Base-by-base conservation (phyloP, 345 rosid species). In the Hibiscus trionum region DNA sequence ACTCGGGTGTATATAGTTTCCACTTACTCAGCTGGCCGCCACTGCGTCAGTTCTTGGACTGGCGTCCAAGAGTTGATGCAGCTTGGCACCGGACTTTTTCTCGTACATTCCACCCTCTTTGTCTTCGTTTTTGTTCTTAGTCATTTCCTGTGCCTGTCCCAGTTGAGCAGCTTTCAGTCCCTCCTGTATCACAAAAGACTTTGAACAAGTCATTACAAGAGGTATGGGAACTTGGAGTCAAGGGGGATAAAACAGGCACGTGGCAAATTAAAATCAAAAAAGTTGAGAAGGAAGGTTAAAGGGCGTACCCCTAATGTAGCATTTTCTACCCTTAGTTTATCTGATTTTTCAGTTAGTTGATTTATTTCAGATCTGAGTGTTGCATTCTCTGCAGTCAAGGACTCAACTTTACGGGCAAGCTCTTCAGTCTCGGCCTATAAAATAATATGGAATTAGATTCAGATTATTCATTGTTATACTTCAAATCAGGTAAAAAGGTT, bases 381-480 rank as follows among this genome's bases (percentile, higher is more conserved):
- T 79, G 75, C 65, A 77, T 92, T 92, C 80, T 90, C 97, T 1
- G 86, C 87, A 47, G 35, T 76, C 77, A 95, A 73, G 62, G 84
- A 73, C 61, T 90, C 96, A 4, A 95, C 99, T 79, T 83, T 88
- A 37, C 67, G 82, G 31, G 88, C 88, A 49, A 95, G 97, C 71
- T 88, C 99, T 82, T 90, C 99, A 12, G 93, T 75, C 82, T 95
- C 99, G 5, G 97, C 97, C 99, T 94, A 29, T 5, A 58, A 21
- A 39, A 70, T 49, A 24, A 52, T 21, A 24, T 2, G 7, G 15
- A 15, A 62, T 35, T 35, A 62, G 66, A 24, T 31, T 61, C 24
- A 33, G 27, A 39, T 11, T 44, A 37, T 63, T 63, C 46, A 39
- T 53, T 15, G 19, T 31, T 55, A 70, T 52, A 53, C 33, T 39